These are phyloP conservation scores for Pyrenophora graminea DNA, from an alignment of 2,329 filamentous ascomycete species.

Conservation along the genomic window DNA sequence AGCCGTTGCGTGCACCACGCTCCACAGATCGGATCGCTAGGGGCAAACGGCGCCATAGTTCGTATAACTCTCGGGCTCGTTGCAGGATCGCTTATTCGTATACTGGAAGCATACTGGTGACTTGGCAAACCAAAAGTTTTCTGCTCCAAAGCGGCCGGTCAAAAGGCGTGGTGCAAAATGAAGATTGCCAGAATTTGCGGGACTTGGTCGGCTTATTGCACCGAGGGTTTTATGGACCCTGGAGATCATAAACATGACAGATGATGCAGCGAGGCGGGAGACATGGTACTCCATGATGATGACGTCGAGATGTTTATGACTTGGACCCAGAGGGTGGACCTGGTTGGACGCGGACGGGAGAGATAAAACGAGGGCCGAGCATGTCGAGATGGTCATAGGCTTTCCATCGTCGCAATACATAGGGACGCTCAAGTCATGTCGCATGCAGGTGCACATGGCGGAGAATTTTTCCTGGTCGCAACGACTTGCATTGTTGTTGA, in stretches of 20 bases:
- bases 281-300: constrained; percentile 19
- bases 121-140: constrained; percentile 1
- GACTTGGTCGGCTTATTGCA: constrained; percentile 6
- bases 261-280: constrained; percentile 11
- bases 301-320: constrained; percentile 16
- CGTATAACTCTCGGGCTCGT: constrained; percentile 16
- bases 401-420: constrained; percentile 6
- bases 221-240: constrained; percentile 12
- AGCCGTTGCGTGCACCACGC: constrained; percentile 21
- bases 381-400: constrained; percentile 7
- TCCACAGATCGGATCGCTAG: constrained; percentile 22
- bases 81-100: constrained; percentile 12
- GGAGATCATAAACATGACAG: constrained; percentile 22
- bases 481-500: constrained; percentile 7
- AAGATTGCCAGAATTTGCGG: constrained; percentile 7
- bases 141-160: neutral
- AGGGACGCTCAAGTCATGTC: neutral
- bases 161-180: constrained; percentile 2
- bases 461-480: neutral
- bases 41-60: constrained; percentile 12
- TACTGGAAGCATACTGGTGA: neutral
- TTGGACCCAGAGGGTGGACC: neutral
- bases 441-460: constrained; percentile 9
- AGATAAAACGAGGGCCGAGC: constrained; percentile 12
- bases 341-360: constrained; percentile 1